Conservation (phyloP, 768 basidiomycete genomes). For the Leucocoprinus birnbaumii region DNA sequence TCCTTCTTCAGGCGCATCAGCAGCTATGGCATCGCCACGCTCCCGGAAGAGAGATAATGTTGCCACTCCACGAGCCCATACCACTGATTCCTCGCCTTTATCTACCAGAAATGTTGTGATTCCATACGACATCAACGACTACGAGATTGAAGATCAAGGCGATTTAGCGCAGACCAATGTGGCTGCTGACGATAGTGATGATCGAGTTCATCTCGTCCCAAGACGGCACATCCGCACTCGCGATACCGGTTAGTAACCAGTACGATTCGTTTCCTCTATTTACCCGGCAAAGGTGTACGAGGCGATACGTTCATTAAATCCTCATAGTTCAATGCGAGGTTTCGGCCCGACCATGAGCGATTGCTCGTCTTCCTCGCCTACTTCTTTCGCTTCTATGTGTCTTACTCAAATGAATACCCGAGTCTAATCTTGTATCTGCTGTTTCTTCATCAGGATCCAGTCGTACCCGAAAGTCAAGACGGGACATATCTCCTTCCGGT, state of each 20-base stretch:
- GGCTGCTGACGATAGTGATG: not conserved
- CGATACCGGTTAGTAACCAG: not conserved
- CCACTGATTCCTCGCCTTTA: not conserved
- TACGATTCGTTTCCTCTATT: not conserved
- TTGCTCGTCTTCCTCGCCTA: not conserved
- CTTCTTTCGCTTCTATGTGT: not conserved
- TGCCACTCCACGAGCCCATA: not conserved
- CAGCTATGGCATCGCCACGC: constrained; percentile 3
- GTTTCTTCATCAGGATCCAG: constrained; percentile 1
- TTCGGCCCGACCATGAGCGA: not conserved
- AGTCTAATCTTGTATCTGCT: not conserved
- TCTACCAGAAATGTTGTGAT: not conserved
- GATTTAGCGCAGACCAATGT: not conserved
- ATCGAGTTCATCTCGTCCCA: constrained; percentile 5
- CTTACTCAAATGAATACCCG: not conserved
- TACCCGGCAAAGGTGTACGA: not conserved
- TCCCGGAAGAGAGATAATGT: not conserved
- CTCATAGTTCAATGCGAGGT: not conserved
- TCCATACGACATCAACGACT: not conserved
- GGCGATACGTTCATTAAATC: not conserved
- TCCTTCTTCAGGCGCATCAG: constrained; percentile 9
- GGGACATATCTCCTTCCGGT: not conserved
- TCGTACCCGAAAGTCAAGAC: not conserved
- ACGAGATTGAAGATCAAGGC: not conserved
- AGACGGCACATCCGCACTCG: not conserved